Percentiles rank a stretch among this genome's conserved stretches.
Conservation (phyloP, 805 yeast genomes). For the Pichia nakasei region DNA sequence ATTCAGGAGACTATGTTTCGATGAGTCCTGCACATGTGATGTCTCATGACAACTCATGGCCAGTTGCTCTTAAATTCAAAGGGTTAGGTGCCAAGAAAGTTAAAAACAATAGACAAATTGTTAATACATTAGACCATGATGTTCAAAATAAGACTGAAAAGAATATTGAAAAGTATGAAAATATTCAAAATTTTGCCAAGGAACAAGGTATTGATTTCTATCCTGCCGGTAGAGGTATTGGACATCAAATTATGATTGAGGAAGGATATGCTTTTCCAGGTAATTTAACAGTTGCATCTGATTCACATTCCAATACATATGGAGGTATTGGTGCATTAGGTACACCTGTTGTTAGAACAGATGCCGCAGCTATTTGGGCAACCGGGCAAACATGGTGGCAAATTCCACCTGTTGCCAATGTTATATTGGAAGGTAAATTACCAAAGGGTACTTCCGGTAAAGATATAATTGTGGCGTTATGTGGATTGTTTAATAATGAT, state of each 20-base stretch:
- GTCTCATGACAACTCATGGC: conserved; percentile 99
- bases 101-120: conserved; percentile 82
- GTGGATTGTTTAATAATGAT: conserved; percentile 88
- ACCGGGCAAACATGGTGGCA: conserved; percentile 99
- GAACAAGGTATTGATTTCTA: conserved; percentile 92
- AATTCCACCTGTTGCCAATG: conserved; percentile 96
- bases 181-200: conserved; percentile 83
- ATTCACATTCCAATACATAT: conserved; percentile 94
- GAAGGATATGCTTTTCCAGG: conserved; percentile 97
- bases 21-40: conserved; percentile 95
- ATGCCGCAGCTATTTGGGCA: conserved; percentile 99
- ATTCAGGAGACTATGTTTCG: conserved; percentile 89
- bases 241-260: conserved; percentile 98
- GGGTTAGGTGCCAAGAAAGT: conserved; percentile 86
- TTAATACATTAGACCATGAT: conserved; percentile 95
- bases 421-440: conserved; percentile 71
- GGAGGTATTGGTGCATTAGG: conserved; percentile 97
- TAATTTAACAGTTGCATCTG: conserved; percentile 91
- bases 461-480: conserved; percentile 91
- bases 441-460: conserved; percentile 91
- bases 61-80: conserved; percentile 93
- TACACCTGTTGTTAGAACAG: conserved; percentile 96
- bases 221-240: conserved; percentile 98
- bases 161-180: conserved; percentile 77
- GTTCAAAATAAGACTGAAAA: conserved; percentile 89